Conservation (phyloP, 495 filamentous ascomycete species). For the Aspergillus cristatus region DNA sequence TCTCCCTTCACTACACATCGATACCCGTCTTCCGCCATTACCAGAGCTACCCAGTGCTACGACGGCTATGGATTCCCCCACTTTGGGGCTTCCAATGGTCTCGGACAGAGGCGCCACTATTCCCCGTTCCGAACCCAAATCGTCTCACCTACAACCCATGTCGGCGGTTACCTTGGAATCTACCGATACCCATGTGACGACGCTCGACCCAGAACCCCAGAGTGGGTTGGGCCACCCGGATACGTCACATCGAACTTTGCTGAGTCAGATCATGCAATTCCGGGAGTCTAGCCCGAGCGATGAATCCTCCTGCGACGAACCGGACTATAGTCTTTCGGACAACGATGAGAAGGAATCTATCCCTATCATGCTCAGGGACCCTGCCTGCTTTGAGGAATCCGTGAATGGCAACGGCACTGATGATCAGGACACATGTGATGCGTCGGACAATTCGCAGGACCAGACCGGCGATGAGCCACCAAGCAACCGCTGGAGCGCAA, state of each 20-base stretch:
- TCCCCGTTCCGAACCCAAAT: constrained; percentile 25
- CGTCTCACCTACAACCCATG: constrained; percentile 35
- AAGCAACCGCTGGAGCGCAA: constrained; percentile 40
- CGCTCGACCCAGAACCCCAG: constrained; percentile 64
- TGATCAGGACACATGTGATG: no score
- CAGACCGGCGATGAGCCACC: constrained; percentile 11
- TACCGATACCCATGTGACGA: constrained; percentile 50
- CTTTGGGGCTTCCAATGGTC: constrained; percentile 52
- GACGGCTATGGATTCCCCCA: constrained; percentile 53
- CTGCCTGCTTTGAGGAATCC: constrained; percentile 29
- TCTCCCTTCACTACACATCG: constrained; percentile 21
- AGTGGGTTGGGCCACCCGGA: constrained; percentile 38
- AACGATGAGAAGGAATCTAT: constrained; percentile 50
- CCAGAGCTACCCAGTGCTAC: constrained; percentile 5
- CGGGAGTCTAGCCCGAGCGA: constrained; percentile 37
- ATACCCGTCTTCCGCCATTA: constrained; percentile 13
- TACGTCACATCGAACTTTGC: constrained; percentile 33
- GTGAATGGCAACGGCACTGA: constrained; percentile 14
- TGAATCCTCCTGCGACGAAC: constrained; percentile 36
- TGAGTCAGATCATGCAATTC: constrained; percentile 44
- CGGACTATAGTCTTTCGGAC: constrained; percentile 44
- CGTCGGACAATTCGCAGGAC: constrained; percentile 17
- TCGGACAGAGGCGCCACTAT: background rate
- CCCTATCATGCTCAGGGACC: constrained; percentile 48
- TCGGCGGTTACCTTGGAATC: constrained; percentile 37